Base-by-base conservation (phyloP, 2,329 filamentous ascomycete genomes). In the Monosporascus ibericus region DNA sequence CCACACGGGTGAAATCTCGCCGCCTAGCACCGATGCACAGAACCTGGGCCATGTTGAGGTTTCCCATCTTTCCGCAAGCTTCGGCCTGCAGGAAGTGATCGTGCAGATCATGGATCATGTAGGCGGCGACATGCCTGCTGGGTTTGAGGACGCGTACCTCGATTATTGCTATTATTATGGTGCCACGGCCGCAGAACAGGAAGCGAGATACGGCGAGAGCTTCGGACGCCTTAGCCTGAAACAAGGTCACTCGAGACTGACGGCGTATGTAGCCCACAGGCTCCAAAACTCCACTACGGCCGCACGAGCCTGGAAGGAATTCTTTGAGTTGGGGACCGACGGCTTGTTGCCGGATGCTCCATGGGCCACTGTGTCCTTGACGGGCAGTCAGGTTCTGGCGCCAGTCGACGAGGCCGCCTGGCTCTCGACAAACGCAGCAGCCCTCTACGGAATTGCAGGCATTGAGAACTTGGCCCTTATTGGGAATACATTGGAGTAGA, bases 151-250 rank as follows among this genome's bases (percentile, higher is more conserved):
- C 6, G 78, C 75, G 0, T 85, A 80, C 75, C 66, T 83, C 1
- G 81, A 84, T 48, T 85, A 85, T 65, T 81, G 79, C 60, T 77
- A 76, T 61, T 82, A 81, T 65, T 85, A 80, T 58, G 70, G 72
- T 8, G 80, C 78, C 0, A 60, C 70, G 0, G 63, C 66, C 0
- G 72, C 67, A 0, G 78, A 82, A 65, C 81, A 85, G 62, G 64
- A 60, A 2, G 71, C 73, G 1, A 72, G 79, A 0, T 85, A 83
- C 55, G 81, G 81, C 6, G 61, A 62, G 1, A 65, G 65, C 47
- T 84, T 79, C 52, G 67, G 75, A n/a, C 71, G 55, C 3, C 54
- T 76, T 5, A 78, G 65, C 47, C 65, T 84, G 48, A 68, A 70
- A 47, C 81, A 85, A 60, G 80, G 75, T 0, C 82, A 85, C 60